phyloP scores from a whole-genome alignment of 176 grass and related monocot species.

The Metroxylon sagu region DNA sequence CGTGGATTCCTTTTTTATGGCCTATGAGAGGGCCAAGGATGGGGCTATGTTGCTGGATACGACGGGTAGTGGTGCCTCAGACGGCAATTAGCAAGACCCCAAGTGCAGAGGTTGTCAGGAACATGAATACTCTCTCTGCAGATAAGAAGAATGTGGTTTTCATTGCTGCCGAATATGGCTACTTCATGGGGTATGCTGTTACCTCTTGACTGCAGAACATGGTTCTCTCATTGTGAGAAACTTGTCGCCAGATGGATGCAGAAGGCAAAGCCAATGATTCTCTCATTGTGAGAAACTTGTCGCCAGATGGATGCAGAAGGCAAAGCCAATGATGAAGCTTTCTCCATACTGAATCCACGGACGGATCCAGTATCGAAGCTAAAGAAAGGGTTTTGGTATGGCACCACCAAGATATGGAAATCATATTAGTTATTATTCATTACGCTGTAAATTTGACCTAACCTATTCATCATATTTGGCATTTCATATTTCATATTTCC shows the following conservation, averaged over 20 bases:
- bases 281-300: slow-evolving; percentile 44
- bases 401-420: slow-evolving; percentile 52
- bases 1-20: slow-evolving; percentile 2
- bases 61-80: slow-evolving; percentile 11
- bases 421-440: neutral
- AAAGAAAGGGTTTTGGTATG: slow-evolving; percentile 61
- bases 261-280: too few species aligned
- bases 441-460: too few species aligned
- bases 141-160: slow-evolving; percentile 20
- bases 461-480: too few species aligned
- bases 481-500: too few species aligned
- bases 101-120: slow-evolving; percentile 2
- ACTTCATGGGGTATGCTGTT: slow-evolving; percentile 40
- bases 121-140: slow-evolving; percentile 9
- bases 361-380: slow-evolving; percentile 50
- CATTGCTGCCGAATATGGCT: slow-evolving; percentile 40
- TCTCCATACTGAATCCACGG: slow-evolving; percentile 40
- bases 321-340: slow-evolving; percentile 53
- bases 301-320: slow-evolving; percentile 52
- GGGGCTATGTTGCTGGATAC: slow-evolving; percentile 17
- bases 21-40: slow-evolving; percentile 8
- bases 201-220: neutral
- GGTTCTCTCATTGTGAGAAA: slow-evolving; percentile 21
- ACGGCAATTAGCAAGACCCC: neutral
- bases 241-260: slow-evolving; percentile 23